Percentiles rank a stretch among this genome's conserved stretches.
Conservation (phyloP, 306 rosid species). For the Elaeagnus macrophylla region DNA sequence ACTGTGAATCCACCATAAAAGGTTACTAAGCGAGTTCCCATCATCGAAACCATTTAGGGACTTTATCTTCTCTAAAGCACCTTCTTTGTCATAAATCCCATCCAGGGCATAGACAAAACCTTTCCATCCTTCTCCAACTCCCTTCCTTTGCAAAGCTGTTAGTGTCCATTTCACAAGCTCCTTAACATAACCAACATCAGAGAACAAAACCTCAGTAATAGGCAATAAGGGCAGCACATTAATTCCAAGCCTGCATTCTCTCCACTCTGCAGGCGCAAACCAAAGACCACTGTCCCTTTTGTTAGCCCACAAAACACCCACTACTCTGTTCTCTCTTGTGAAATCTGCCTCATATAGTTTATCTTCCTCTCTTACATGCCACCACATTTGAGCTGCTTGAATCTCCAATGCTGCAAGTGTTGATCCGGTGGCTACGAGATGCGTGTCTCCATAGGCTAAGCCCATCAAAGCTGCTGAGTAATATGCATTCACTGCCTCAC, state of each 20-base stretch:
- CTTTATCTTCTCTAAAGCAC: constrained; percentile 31
- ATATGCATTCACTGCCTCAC: constrained; percentile 60
- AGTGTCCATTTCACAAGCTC: constrained; percentile 61
- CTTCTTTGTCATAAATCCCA: constrained; percentile 36
- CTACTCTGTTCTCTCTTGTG: constrained; percentile 29
- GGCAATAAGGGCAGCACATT: constrained; percentile 52
- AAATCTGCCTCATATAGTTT: constrained; percentile 37
- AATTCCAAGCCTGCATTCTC: constrained; percentile 53
- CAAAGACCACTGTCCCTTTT: constrained; percentile 64
- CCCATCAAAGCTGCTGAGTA: constrained; percentile 64
- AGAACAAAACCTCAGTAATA: constrained; percentile 40
- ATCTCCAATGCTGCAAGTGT: constrained; percentile 51
- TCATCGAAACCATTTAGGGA: constrained; percentile 41
- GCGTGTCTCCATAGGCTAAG: constrained; percentile 39
- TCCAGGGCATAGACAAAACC: constrained; percentile 45
- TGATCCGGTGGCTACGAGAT: constrained; percentile 37
- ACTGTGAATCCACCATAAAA: constrained; percentile 59
- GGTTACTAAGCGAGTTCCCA: constrained; percentile 48
- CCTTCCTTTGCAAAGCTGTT: constrained; percentile 42
- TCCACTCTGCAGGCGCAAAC: constrained; percentile 61
- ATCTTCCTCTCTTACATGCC: constrained; percentile 47
- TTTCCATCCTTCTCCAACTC: constrained; percentile 61
- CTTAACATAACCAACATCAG: constrained; percentile 36
- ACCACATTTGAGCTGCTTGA: constrained; percentile 50
- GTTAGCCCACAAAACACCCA: constrained; percentile 55